Conservation (phyloP, 2,329 filamentous ascomycete species). For the Canariomyces notabilis region DNA sequence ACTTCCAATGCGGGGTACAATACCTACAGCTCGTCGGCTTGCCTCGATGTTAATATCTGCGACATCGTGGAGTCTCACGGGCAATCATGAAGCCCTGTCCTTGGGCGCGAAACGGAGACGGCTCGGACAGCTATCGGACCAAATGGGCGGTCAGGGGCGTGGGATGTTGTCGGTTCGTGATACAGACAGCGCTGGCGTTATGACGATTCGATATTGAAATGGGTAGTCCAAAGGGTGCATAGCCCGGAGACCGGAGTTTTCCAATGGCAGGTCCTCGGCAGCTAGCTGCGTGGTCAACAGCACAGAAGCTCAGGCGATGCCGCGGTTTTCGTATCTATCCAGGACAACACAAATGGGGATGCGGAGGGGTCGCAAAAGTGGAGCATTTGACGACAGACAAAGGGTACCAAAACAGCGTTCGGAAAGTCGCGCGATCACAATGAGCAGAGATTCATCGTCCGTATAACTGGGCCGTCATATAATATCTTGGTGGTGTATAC, state of each 20-base stretch:
- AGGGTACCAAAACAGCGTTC: background rate
- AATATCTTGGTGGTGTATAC: no score
- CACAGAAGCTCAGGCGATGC: conserved; percentile 1
- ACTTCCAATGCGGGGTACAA: conserved; percentile 3
- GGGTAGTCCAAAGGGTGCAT: conserved; percentile 7
- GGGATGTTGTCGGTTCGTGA: background rate
- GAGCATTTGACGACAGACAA: background rate
- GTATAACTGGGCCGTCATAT: no score
- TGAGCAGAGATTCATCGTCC: no score
- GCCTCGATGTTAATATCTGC: conserved; percentile 68
- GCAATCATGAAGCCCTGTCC: conserved; percentile 5
- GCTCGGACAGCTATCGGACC: conserved; percentile 5
- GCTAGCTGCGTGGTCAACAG: background rate
- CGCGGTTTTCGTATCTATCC: conserved; percentile 8
- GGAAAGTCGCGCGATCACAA: background rate
- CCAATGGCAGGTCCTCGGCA: background rate
- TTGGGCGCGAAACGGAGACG: conserved; percentile 9
- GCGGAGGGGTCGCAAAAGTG: conserved; percentile 14
- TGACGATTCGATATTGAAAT: background rate
- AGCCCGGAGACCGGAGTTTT: background rate
- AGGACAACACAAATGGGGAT: conserved; percentile 8
- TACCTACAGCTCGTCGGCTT: conserved; percentile 83
- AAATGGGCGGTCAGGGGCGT: conserved; percentile 14
- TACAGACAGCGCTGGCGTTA: background rate
- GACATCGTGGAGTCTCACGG: conserved; percentile 51